phyloP scores from a whole-genome alignment of 2,329 filamentous ascomycete genomes.

The Parastagonospora nodorum region DNA sequence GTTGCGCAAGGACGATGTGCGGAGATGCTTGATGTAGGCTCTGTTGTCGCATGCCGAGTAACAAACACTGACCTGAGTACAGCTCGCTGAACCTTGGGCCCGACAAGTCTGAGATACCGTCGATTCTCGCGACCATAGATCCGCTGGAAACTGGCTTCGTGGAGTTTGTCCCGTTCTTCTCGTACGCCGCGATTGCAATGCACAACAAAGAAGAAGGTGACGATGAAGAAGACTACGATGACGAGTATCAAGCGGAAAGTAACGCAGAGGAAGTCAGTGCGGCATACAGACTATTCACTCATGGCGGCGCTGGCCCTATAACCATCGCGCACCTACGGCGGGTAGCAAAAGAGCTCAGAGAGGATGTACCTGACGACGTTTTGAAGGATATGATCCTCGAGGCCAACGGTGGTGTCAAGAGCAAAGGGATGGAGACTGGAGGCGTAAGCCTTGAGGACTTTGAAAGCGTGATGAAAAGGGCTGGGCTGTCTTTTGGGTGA shows the following conservation, averaged over 20 bases:
- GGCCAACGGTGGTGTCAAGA: conserved; percentile 76
- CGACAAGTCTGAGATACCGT: conserved; percentile 69
- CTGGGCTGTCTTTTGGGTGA: conserved; percentile 77
- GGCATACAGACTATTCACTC: conserved; percentile 81
- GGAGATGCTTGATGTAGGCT: conserved; percentile 57
- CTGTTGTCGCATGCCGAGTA: not conserved
- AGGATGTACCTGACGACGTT: conserved; percentile 81
- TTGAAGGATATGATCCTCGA: conserved; percentile 94
- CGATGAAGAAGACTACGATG: conserved; percentile 48
- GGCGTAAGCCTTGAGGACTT: conserved; percentile 83
- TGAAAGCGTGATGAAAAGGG: conserved; percentile 81
- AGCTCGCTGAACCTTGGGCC: conserved; percentile 82
- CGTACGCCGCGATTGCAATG: conserved; percentile 85
- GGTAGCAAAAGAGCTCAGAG: conserved; percentile 80
- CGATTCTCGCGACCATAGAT: conserved; percentile 82
- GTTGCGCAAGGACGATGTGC: conserved; percentile 51
- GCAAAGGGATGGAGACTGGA: conserved; percentile 59
- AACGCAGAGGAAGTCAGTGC: conserved; percentile 73
- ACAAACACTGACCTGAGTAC: conserved; percentile 5
- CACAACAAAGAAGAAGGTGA: conserved; percentile 51
- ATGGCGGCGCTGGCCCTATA: conserved; percentile 65
- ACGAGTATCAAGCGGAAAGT: conserved; percentile 38
- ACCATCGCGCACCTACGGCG: conserved; percentile 77
- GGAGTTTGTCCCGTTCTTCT: conserved; percentile 79
- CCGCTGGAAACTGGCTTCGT: conserved; percentile 80